These are phyloP conservation scores for Lachancea quebecensis DNA, from an alignment of 805 yeast genomes.

Conservation along the genomic window DNA sequence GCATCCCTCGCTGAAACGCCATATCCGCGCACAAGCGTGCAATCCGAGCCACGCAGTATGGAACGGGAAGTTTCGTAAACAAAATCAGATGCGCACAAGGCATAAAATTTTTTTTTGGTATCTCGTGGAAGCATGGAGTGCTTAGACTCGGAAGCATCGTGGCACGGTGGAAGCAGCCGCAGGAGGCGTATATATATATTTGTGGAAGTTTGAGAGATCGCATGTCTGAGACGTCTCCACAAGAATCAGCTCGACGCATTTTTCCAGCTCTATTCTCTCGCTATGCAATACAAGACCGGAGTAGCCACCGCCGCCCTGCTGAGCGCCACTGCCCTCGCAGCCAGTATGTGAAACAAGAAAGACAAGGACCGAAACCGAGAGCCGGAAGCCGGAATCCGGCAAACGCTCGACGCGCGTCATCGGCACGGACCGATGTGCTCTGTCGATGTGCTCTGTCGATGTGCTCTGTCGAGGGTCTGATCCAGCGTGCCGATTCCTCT, in stretches of 20 bases:
- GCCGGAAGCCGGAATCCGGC: background rate
- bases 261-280: constrained; percentile 4
- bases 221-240: background rate
- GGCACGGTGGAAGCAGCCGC: background rate
- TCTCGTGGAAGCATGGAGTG: background rate
- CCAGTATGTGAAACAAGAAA: constrained; percentile 7
- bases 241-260: background rate
- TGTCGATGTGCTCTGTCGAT: background rate
- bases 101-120: background rate
- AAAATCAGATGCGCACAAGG: no score
- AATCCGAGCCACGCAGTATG: no score
- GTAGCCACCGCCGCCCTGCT: constrained; percentile 9
- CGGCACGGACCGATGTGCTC: no score
- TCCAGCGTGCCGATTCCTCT: no score
- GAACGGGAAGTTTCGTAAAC: no score
- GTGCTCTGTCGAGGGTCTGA: background rate
- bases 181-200: background rate
- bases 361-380: background rate
- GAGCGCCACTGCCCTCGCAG: constrained; percentile 11
- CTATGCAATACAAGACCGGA: constrained; percentile 13
- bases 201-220: background rate
- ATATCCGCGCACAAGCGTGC: no score
- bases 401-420: background rate
- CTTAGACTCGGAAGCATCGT: background rate
- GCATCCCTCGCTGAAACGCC: no score